Evolutionary conservation across 2,329 filamentous ascomycete species (phyloP).

Genomic region (Alternaria conjuncta): DNA sequence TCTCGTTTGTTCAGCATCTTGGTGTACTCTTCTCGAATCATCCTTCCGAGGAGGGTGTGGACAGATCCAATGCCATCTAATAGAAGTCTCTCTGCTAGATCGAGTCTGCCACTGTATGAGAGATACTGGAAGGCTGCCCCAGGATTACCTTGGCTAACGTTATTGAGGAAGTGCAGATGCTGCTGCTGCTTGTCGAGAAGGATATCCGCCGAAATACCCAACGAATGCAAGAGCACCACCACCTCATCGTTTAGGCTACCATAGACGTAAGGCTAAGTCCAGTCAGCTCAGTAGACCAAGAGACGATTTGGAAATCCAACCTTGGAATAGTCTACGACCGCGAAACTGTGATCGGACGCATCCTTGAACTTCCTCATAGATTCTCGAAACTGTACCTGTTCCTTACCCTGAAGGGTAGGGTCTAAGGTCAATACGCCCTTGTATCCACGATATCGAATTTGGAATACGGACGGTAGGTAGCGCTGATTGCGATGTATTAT

Average conservation of each 20-base stretch:
- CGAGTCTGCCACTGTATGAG: slow-evolving; percentile 39
- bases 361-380: slow-evolving; percentile 55
- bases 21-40: slow-evolving; percentile 44
- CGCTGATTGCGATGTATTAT: slow-evolving; percentile 47
- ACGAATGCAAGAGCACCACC: slow-evolving; percentile 48
- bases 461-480: slow-evolving; percentile 52
- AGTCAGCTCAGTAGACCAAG: slow-evolving; percentile 1
- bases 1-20: slow-evolving; percentile 46
- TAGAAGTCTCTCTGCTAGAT: slow-evolving; percentile 50
- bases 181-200: slow-evolving; percentile 48
- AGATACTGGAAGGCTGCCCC: slow-evolving; percentile 47
- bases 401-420: slow-evolving; percentile 36
- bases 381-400: slow-evolving; percentile 38
- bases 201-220: slow-evolving; percentile 42
- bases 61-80: slow-evolving; percentile 47
- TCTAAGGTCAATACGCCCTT: slow-evolving; percentile 53
- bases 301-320: slow-evolving; percentile 22
- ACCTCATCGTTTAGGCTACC: slow-evolving; percentile 54
- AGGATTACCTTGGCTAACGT: slow-evolving; percentile 31
- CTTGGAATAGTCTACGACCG: slow-evolving; percentile 52
- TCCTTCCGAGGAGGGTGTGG: slow-evolving; percentile 27
- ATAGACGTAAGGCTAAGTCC: slow-evolving; percentile 47
- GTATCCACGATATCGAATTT: slow-evolving; percentile 54
- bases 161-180: slow-evolving; percentile 45
- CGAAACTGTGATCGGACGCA: slow-evolving; percentile 46